Conservation (phyloP, 148 eudicot species). For the Heliosperma pusillum region DNA sequence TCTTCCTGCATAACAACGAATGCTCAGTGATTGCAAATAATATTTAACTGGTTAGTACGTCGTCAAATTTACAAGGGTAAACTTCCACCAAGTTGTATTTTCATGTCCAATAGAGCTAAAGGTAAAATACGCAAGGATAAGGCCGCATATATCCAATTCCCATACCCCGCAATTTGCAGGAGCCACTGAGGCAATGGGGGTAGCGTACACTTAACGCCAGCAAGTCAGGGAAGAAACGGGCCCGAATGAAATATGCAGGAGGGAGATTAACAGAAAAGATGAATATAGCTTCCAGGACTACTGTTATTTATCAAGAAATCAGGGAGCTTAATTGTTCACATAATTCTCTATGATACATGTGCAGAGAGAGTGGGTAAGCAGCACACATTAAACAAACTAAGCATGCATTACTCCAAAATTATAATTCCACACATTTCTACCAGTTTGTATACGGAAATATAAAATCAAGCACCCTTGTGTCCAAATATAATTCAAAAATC, state of each 20-base stretch:
- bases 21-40: background rate
- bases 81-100: too few species aligned
- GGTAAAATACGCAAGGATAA: too few species aligned
- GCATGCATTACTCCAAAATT: background rate
- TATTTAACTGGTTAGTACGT: background rate
- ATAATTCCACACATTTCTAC: background rate
- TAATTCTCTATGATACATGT: background rate
- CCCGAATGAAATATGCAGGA: background rate
- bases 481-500: constrained; percentile 9
- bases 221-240: background rate
- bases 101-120: too few species aligned
- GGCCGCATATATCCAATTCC: too few species aligned
- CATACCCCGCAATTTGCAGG: too few species aligned
- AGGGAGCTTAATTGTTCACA: background rate
- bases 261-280: background rate
- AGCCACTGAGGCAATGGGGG: too few species aligned
- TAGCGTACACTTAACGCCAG: background rate
- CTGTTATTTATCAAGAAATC: background rate
- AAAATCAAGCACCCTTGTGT: background rate
- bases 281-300: background rate
- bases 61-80: background rate
- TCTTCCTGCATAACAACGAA: constrained; percentile 37
- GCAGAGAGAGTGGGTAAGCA: background rate
- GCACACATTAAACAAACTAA: background rate
- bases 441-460: background rate